phyloP scores from a whole-genome alignment of 768 basidiomycete genomes.

The Antrodiella citrinella region DNA sequence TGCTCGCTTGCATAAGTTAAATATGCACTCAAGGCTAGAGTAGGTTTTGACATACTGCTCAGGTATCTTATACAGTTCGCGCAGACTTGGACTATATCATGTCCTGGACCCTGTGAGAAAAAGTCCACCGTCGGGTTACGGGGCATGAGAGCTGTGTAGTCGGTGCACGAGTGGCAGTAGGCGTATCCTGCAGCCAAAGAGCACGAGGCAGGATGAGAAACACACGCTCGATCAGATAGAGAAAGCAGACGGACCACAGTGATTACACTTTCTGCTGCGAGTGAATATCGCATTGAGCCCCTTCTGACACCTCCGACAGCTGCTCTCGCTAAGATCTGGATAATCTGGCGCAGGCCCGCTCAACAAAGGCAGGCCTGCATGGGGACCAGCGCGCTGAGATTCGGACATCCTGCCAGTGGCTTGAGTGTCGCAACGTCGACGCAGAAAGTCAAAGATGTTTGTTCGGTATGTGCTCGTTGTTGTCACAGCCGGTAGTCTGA shows the following conservation, averaged over 20 bases:
- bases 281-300: conserved; percentile 65
- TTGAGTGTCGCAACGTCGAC: background rate
- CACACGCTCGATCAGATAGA: background rate
- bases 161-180: conserved; percentile 68
- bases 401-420: too few species aligned
- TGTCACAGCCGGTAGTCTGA: background rate
- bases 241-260: conserved; percentile 45
- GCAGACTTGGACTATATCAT: conserved; percentile 62
- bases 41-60: conserved; percentile 34
- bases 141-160: conserved; percentile 77
- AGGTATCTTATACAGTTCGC: conserved; percentile 67
- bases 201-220: conserved; percentile 6
- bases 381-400: background rate
- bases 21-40: background rate
- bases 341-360: conserved; percentile 52
- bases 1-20: conserved; percentile 21
- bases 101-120: conserved; percentile 35
- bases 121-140: conserved; percentile 18
- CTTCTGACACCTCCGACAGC: conserved; percentile 65
- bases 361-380: conserved; percentile 54
- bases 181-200: conserved; percentile 41
- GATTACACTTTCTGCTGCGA: conserved; percentile 59
- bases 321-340: conserved; percentile 23
- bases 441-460: background rate
- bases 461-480: background rate